Evolutionary conservation across 2,329 filamentous ascomycete species (phyloP), one percentile per base, ranked within the genome.

Genomic region (Taxawa tesnikishii): DNA sequence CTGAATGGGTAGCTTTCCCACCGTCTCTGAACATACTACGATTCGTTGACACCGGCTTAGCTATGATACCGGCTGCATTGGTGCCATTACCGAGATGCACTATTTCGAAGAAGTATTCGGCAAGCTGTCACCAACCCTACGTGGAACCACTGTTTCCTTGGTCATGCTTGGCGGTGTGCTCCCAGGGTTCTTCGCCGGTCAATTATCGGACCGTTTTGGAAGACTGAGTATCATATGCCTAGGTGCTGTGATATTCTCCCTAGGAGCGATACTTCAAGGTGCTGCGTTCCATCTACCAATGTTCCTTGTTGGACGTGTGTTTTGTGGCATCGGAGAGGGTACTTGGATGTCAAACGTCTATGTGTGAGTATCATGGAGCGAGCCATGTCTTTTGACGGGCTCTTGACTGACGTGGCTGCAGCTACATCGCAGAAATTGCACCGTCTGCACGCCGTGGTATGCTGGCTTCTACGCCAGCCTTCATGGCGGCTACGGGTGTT

Each of bases 291-390:
- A 54, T 6, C 45, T 77, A 2, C 54, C 54, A 0, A 65, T 71
- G 52, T 68, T 79, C 26, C 52, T 76, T 19, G 52, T 59, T 3
- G 74, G 74, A 1, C 56, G 74, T 2, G 58, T 60, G 0, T 42
- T 79, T 4, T 64, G 60, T n/a, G 73, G 74, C 0, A 43, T 75
- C 8, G 75, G 75, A 0, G 64, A 76, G 41, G 72, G 73, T 0
- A 46, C 75, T 1, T 75, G 65, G 41, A 43, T 78, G 4, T 63
- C 65, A n/a, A 71, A 60, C n/a, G 48, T 70, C 15, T 57, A 62
- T 7, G 70, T 75, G 45, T 64, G 45, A 36, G 53, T 43, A 15
- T 23, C n/a, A n/a, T n/a, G n/a, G n/a, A n/a, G n/a, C n/a, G n/a
- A n/a, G n/a, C n/a, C n/a, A n/a, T n/a, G n/a, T n/a, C n/a, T n/a